Base-by-base conservation (phyloP, 2,329 filamentous ascomycete genomes). In the Colletotrichum australisinense region DNA sequence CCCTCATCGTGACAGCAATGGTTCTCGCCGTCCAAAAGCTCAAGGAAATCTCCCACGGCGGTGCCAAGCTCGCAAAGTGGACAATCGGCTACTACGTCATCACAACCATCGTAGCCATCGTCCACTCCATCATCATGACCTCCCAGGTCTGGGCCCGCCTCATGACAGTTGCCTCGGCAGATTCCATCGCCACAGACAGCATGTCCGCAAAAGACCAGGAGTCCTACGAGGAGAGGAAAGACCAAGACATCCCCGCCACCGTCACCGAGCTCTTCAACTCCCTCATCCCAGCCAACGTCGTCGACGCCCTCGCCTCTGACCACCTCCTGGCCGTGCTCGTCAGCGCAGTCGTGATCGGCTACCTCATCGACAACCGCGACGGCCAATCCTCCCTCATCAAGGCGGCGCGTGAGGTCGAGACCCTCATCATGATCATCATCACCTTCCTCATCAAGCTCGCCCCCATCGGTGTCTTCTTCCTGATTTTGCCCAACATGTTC, bases 401-500 rank as follows among this genome's bases (percentile, higher is more conserved):
- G 26, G 84, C 84, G 0, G 79, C 85, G 4, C 81, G 82, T 32
- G 87, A 89, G 76, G 79, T 89, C 46, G 87, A 89, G 74, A 78
- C 78, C 19, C 84, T 89, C 67, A 83, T 88, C 71, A 84, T 83
- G 68, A 80, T 79, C 38, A 78, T 87, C 75, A 87, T 88, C 74
- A 84, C 81, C 1, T 85, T 84, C 59, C 80, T 89, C 38, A 88
- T 89, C 79, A 80, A 86, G 69, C 72, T 85, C 6, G 87, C 87
- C 0, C 87, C 87, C 1, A 80, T 88, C 35, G 87, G 87, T 75
- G 86, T 89, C 66, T 89, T 89, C 79, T 88, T 86, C 79, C 79
- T 88, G 49, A 88, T 89, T 74, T 77, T 89, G 72, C 82, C 86
- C 53, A 89, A 89, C 76, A 77, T 89, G 55, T 84, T 88, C 79